A percentile compares a stretch with the other conserved stretches of the same genome.
phyloP scores from a whole-genome alignment of 257 asterid genomes.

The Capsicum pubescens region DNA sequence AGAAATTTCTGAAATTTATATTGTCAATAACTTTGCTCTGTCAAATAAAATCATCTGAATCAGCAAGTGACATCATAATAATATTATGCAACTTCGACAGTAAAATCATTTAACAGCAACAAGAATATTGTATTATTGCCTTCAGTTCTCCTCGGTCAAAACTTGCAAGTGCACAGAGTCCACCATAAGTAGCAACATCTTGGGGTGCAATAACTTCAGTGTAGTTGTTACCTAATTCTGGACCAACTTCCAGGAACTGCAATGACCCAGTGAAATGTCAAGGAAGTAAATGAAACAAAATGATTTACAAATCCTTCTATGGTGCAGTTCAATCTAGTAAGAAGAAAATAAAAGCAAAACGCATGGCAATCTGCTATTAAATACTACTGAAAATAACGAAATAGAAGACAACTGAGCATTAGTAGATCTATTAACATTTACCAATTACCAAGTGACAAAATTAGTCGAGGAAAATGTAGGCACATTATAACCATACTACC shows the following conservation, averaged over 20 bases:
- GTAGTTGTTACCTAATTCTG: constrained; percentile 79
- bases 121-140: constrained; percentile 46
- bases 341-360: not conserved
- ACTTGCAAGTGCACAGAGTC: constrained; percentile 97
- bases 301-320: not conserved
- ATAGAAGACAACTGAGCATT: not conserved
- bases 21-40: constrained; percentile 99
- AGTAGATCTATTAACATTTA: not conserved
- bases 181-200: constrained; percentile 98
- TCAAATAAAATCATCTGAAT: constrained; percentile 32
- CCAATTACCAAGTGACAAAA: not conserved
- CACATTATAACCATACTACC: not conserved
- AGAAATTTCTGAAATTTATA: constrained; percentile 76
- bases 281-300: constrained; percentile 27
- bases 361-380: not conserved
- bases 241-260: constrained; percentile 93
- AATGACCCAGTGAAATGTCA: constrained; percentile 29
- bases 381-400: not conserved
- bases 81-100: constrained; percentile 10
- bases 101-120: constrained; percentile 13
- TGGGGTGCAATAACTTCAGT: constrained; percentile 90
- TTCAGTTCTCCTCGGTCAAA: constrained; percentile 94
- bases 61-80: constrained; percentile 24
- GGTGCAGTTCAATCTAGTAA: not conserved
- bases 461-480: not conserved